phyloP scores from a whole-genome alignment of 2,329 filamentous ascomycete genomes.

The Stagonosporopsis chrysanthemi region DNA sequence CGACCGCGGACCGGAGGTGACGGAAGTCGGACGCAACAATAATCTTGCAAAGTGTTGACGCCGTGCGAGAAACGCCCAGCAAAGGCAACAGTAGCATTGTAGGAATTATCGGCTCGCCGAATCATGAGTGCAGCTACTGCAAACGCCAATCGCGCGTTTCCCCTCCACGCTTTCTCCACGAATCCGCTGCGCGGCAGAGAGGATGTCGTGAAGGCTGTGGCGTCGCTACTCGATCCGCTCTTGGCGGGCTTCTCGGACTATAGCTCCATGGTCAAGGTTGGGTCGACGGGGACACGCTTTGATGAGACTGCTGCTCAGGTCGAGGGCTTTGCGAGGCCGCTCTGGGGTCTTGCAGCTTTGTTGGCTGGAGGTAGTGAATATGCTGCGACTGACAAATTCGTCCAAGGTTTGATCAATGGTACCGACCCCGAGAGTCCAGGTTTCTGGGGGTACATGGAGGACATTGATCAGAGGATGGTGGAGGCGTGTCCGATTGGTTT shows the following conservation, averaged over 20 bases:
- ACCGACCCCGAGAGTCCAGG: slow-evolving; percentile 74
- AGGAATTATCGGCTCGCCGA: neutral
- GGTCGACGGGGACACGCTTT: slow-evolving; percentile 76
- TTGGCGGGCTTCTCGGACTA: slow-evolving; percentile 74
- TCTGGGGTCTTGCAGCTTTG: slow-evolving; percentile 77
- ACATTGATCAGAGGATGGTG: slow-evolving; percentile 84
- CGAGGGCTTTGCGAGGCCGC: slow-evolving; percentile 76
- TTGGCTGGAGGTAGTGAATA: slow-evolving; percentile 74
- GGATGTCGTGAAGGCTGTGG: slow-evolving; percentile 53
- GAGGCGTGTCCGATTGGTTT: slow-evolving; percentile 84
- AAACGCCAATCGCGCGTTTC: slow-evolving; percentile 51
- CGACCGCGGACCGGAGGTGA: slow-evolving; percentile 13
- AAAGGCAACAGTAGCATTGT: neutral
- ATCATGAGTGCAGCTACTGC: slow-evolving; percentile 21
- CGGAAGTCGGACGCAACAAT: slow-evolving; percentile 16
- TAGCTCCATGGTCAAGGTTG: slow-evolving; percentile 71
- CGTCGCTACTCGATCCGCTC: slow-evolving; percentile 71
- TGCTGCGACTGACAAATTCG: slow-evolving; percentile 69
- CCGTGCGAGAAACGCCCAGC: slow-evolving; percentile 5
- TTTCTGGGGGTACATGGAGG: slow-evolving; percentile 79
- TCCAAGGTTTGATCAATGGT: slow-evolving; percentile 73
- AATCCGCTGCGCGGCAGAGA: slow-evolving; percentile 52
- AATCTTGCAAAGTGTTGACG: slow-evolving; percentile 12
- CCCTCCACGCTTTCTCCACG: slow-evolving; percentile 52
- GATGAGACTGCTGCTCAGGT: slow-evolving; percentile 80